phyloP scores from a whole-genome alignment of 2,329 filamentous ascomycete genomes.

The Hymenoscyphus repandus region DNA sequence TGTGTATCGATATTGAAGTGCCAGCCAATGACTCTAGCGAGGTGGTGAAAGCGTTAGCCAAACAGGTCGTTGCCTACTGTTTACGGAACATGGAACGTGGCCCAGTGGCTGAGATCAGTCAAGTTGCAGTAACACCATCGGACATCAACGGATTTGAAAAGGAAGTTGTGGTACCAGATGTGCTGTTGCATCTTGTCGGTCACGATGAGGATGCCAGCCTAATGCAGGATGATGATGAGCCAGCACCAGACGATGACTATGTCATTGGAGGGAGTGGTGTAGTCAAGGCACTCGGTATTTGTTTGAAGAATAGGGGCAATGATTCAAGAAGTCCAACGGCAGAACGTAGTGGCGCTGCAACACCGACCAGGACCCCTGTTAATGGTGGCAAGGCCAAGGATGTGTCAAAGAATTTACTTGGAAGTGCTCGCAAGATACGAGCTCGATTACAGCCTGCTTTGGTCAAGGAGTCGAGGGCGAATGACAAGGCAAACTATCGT shows the following conservation, averaged over 20 bases:
- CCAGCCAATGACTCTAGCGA: conserved; percentile 78
- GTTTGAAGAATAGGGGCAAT: conserved; percentile 72
- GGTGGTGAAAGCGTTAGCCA: conserved; percentile 84
- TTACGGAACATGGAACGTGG: conserved; percentile 83
- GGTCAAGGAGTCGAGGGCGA: conserved; percentile 63
- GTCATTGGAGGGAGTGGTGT: conserved; percentile 94
- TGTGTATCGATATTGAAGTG: conserved; percentile 89
- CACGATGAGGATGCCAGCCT: conserved; percentile 47
- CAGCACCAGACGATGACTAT: conserved; percentile 85
- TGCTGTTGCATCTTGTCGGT: conserved; percentile 82
- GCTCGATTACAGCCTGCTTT: conserved; percentile 78
- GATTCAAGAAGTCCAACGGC: conserved; percentile 45
- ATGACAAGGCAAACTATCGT: conserved; percentile 74
- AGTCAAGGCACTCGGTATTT: conserved; percentile 88
- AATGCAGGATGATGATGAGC: conserved; percentile 55
- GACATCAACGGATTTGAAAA: conserved; percentile 40
- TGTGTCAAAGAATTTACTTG: conserved; percentile 86
- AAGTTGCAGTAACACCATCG: conserved; percentile 32
- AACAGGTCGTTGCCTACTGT: conserved; percentile 92
- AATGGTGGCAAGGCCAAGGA: conserved; percentile 68
- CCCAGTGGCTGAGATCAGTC: conserved; percentile 58
- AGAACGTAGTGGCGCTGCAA: conserved; percentile 40
- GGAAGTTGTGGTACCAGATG: conserved; percentile 66
- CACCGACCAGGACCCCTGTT: conserved; percentile 35
- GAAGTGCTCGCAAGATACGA: conserved; percentile 84